Evolutionary conservation across 108 stramenopile species (phyloP).

Genomic region (Craspedostauros australis): DNA sequence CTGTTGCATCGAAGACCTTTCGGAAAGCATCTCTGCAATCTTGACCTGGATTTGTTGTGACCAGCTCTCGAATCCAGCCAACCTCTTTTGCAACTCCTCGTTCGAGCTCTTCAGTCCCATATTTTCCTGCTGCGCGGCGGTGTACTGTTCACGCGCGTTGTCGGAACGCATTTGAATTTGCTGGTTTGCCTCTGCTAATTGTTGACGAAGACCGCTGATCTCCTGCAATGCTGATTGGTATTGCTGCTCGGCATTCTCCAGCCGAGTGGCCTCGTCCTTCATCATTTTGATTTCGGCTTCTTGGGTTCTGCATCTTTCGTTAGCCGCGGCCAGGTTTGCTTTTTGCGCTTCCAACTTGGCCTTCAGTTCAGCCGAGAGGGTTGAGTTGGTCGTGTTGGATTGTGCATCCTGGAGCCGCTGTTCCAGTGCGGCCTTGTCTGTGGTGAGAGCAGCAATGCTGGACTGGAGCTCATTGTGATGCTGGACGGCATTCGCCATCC

Average conservation of each 20-base stretch:
- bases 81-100: slow-evolving; percentile 28
- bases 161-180: too few species aligned
- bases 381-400: not conserved
- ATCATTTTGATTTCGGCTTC: slow-evolving; percentile 15
- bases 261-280: slow-evolving; percentile 17
- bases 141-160: too few species aligned
- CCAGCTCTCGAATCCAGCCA: slow-evolving; percentile 54
- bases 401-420: not conserved
- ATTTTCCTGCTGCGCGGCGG: slow-evolving; percentile 4
- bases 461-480: slow-evolving; percentile 45
- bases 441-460: slow-evolving; percentile 29
- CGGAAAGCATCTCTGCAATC: slow-evolving; percentile 39
- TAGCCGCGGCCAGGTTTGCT: not conserved
- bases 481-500: slow-evolving; percentile 73
- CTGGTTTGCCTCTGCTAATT: too few species aligned
- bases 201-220: too few species aligned
- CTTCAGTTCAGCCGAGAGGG: not conserved
- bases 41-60: slow-evolving; percentile 42
- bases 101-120: slow-evolving; percentile 4
- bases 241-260: not conserved
- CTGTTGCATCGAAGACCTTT: slow-evolving; percentile 12
- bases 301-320: not conserved
- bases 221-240: not conserved
- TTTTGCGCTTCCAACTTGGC: slow-evolving; percentile 5
- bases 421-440: slow-evolving; percentile 26